phyloP scores from a whole-genome alignment of 768 basidiomycete species.

The Boletus tylopilopsis region DNA sequence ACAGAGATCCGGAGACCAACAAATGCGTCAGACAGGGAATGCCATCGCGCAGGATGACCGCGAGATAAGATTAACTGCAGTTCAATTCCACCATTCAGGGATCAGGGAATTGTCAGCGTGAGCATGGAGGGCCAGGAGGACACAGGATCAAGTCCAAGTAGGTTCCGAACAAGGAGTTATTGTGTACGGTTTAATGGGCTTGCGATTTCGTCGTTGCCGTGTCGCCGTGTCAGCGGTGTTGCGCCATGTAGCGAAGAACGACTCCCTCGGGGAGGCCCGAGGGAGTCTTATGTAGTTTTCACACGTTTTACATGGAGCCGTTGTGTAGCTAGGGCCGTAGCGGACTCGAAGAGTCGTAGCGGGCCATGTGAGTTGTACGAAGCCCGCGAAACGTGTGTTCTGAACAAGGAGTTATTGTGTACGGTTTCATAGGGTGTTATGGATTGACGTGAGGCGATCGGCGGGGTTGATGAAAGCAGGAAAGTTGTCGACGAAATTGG shows the following conservation, averaged over 20 bases:
- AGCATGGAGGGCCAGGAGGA: not conserved
- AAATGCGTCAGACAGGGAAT: not conserved
- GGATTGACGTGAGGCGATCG: not conserved
- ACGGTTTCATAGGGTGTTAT: not conserved
- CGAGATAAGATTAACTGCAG: not conserved
- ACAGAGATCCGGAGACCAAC: slow-evolving; percentile 9
- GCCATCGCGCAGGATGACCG: slow-evolving; percentile 11
- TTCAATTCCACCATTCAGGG: slow-evolving; percentile 13
- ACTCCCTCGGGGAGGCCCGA: no score
- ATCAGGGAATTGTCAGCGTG: slow-evolving; percentile 1
- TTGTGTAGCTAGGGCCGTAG: no score
- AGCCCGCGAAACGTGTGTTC: no score
- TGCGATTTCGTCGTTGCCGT: no score
- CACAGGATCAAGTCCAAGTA: slow-evolving; percentile 1
- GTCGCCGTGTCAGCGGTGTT: no score
- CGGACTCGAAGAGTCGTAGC: no score
- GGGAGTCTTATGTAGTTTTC: no score
- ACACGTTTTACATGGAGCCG: no score
- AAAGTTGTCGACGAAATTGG: slow-evolving; percentile 1
- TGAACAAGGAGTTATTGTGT: not conserved
- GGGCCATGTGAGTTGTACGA: no score
- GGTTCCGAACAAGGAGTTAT: slow-evolving; percentile 18
- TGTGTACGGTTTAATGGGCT: no score
- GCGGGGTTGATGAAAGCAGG: slow-evolving; percentile 5
- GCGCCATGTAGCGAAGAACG: no score